Evolutionary conservation across 2,329 filamentous ascomycete genomes (phyloP).

Genomic region (Aspergillus melleus): DNA sequence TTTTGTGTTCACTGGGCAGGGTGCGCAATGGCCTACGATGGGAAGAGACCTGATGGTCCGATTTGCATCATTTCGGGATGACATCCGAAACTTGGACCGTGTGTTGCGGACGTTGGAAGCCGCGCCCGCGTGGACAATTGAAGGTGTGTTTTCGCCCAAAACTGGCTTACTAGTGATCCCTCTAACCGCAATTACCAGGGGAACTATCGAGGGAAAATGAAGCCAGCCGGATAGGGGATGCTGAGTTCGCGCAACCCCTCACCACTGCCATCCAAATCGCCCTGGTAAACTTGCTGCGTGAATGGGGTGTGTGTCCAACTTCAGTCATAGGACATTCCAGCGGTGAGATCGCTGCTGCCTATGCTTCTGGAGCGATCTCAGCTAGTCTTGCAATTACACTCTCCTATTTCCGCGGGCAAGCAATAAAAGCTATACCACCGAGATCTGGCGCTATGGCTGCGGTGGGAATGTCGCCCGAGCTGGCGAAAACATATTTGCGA

Average conservation of each 20-base stretch:
- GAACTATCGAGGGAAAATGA: slow-evolving; percentile 7
- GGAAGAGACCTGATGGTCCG: slow-evolving; percentile 26
- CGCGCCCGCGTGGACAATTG: slow-evolving; percentile 8
- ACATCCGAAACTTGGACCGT: slow-evolving; percentile 18
- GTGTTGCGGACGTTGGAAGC: slow-evolving; percentile 9
- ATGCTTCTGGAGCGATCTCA: slow-evolving; percentile 27
- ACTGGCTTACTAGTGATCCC: background rate
- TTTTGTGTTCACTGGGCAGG: slow-evolving; percentile 40
- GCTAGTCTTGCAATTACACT: slow-evolving; percentile 18
- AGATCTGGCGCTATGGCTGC: slow-evolving; percentile 24
- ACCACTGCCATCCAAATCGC: slow-evolving; percentile 37
- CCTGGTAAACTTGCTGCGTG: slow-evolving; percentile 28
- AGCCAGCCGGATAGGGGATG: slow-evolving; percentile 17
- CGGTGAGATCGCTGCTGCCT: slow-evolving; percentile 41
- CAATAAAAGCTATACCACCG: slow-evolving; percentile 3
- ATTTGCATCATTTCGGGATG: slow-evolving; percentile 19
- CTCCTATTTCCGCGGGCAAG: slow-evolving; percentile 23
- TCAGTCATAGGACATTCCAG: slow-evolving; percentile 35
- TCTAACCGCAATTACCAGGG: slow-evolving; percentile 1
- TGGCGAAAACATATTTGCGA: slow-evolving; percentile 15
- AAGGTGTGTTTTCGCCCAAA: slow-evolving; percentile 1
- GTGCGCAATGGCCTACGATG: slow-evolving; percentile 38
- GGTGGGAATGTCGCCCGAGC: slow-evolving; percentile 16
- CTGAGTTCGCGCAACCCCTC: slow-evolving; percentile 32
- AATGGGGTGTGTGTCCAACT: slow-evolving; percentile 23